Evolutionary conservation across 352 stramenopile species (phyloP), one percentile per base, ranked within the genome.

Genomic region (Aphanomyces stellatus): DNA sequence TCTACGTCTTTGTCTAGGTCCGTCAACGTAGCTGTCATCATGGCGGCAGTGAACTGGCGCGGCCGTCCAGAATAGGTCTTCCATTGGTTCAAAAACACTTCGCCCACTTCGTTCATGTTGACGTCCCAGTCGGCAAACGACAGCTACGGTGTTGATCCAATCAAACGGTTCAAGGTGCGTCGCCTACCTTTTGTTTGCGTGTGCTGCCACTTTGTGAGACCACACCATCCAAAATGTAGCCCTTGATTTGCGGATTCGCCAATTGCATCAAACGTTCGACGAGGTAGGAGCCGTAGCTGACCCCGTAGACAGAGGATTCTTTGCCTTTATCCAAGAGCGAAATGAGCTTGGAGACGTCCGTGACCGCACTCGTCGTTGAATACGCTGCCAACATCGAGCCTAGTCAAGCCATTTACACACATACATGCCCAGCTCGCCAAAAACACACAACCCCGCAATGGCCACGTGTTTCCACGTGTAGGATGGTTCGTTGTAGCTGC

Each of bases 251-350:
- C 1, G 74, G 62, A 2, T 70, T 70, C 4, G 69, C 34, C 15
- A 87, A 43, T 35, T 85, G 79, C 19, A 85, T 37, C 22, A 77
- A 22, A 11, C 77, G 75, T 59, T 87, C 75, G 3, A 81, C 71
- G 7, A 84, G 49, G 69, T 88, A 88, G 41, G 82, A 88, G 71
- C 82, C 82, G 69, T 90, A 90, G 70, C 82, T 90, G 13, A 90
- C 75, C 1, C 82, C 82, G 62, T 90, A 90, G n/a, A 90, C 71
- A 35, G 75, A 75, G 1, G 60, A 59, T 22, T 75, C 48, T 71
- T 43, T n/a, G 19, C 5, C 37, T 2, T 33, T 55, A 22, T 31
- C 30, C 28, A 84, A 48, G 2, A 22, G 33, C 0, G 71, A 25
- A 35, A 82, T 69, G 8, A 81, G 49, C 5, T 53, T 67, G 40